Base-by-base conservation (phyloP, 192 early-diverging fungal species). In the Coemansia sp. region DNA sequence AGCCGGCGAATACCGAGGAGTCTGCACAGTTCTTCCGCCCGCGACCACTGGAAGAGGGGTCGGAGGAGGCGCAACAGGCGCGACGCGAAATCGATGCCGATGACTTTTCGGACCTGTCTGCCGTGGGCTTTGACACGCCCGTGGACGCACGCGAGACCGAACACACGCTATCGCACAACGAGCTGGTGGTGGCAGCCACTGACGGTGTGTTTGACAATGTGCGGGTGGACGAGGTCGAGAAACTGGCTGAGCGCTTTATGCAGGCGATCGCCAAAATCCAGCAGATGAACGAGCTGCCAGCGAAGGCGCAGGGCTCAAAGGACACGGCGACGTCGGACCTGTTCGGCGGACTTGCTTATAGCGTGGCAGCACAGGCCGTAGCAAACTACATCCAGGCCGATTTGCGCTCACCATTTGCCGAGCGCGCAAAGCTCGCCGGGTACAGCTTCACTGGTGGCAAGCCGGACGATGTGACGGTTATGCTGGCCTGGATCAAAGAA, bases 181-280 rank as follows among this genome's bases (percentile, higher is more conserved):
- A 78, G 23, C 43, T 78, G 0, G 75, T 78, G 11, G 55, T 78
- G 35, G 67, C 65, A 0, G 75, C 67, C 2, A 78, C 75, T 31
- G 75, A 78, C 34, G 75, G 75, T 3, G 55, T 78, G n/a, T 78
- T 64, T 19, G 75, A 78, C 58, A 78, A 78, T 19, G 64, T 78
- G 30, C 56, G 56, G 4, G 60, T 68, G 8, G 68, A 71, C 20
- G 75, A 78, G 50, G 54, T 78, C 12, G 75, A 78, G 56, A 60
- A 53, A 29, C 60, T 78, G 35, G 52, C 65, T 0, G 68, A 71
- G 43, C 55, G 64, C 10, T 67, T 71, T 25, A 71, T 78, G 68
- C 55, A 50, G 12, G 64, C 68, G 5, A 78, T 75, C 8, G 36
- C 8, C 22, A 55, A 70, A 52, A 44, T 58, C 46, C 47, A 40